Conservation (phyloP, 2,329 filamentous ascomycete species). For the Metarhizium brunneum region DNA sequence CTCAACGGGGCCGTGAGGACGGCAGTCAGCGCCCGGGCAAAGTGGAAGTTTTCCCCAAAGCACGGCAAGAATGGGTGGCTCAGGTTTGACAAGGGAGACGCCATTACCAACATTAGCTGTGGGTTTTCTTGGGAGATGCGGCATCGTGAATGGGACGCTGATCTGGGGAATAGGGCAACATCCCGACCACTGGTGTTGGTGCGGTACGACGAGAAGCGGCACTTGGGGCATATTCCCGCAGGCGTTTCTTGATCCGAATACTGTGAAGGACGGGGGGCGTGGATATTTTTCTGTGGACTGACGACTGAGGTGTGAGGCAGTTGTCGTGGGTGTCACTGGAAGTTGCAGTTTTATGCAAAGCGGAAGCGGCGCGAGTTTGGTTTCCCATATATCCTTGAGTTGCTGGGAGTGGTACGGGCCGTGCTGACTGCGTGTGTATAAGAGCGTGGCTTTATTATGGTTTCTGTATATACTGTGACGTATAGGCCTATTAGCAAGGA, state of each 20-base stretch:
- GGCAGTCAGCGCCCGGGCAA: conserved; percentile 36
- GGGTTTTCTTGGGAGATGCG: conserved; percentile 16
- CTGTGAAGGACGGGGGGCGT: conserved; percentile 26
- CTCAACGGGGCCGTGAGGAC: conserved; percentile 36
- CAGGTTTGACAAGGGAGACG: conserved; percentile 57
- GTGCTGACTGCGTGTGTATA: too few species aligned
- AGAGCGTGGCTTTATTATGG: too few species aligned
- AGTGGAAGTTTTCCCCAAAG: conserved; percentile 44
- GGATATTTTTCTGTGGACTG: neutral
- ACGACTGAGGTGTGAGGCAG: neutral
- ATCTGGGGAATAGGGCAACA: conserved; percentile 27
- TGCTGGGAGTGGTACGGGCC: too few species aligned
- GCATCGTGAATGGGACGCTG: neutral
- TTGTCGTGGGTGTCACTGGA: too few species aligned
- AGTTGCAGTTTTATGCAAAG: too few species aligned
- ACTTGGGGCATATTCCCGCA: conserved; percentile 44
- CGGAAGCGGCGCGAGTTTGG: too few species aligned
- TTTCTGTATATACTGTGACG: too few species aligned
- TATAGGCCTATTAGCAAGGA: too few species aligned
- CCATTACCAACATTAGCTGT: conserved; percentile 55
- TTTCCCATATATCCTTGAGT: too few species aligned
- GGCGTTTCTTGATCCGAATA: conserved; percentile 36
- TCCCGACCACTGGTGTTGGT: conserved; percentile 47
- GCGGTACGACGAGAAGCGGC: conserved; percentile 40
- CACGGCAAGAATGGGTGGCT: conserved; percentile 39